Evolutionary conservation across 352 stramenopile genomes (phyloP).

Genomic region (Salisapilia sapeloensis): DNA sequence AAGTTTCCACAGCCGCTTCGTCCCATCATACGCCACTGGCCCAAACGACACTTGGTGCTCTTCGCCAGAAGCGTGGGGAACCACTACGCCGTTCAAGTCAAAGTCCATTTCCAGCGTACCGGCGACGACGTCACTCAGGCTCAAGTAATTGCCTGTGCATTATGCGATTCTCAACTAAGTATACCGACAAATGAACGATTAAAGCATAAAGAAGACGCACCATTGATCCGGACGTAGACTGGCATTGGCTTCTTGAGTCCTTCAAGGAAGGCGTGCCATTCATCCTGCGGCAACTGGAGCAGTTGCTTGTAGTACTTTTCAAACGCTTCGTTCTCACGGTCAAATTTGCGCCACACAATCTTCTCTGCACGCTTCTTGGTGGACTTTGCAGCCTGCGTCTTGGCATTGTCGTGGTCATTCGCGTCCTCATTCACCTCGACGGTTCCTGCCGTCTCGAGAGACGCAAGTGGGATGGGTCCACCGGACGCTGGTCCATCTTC

Average conservation of each 20-base stretch:
- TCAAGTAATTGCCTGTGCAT: constrained; percentile 38
- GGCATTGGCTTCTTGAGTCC: constrained; percentile 57
- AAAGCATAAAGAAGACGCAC: constrained; percentile 4
- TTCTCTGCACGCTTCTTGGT: no score
- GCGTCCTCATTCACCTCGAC: no score
- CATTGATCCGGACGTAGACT: constrained; percentile 80
- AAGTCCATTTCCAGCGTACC: constrained; percentile 59
- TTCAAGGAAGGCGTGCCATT: constrained; percentile 75
- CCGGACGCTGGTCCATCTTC: no score
- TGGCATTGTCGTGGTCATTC: no score
- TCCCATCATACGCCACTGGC: constrained; percentile 44
- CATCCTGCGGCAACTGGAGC: constrained; percentile 31
- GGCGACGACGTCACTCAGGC: constrained; percentile 62
- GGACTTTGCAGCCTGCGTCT: no score
- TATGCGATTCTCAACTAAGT: constrained; percentile 2
- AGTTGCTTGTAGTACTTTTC: constrained; percentile 74
- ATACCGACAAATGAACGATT: no score
- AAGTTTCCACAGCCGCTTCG: constrained; percentile 65
- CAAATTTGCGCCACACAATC: constrained; percentile 80
- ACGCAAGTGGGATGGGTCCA: no score
- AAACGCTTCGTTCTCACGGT: constrained; percentile 64
- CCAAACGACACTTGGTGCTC: constrained; percentile 29
- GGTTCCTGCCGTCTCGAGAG: no score
- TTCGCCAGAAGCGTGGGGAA: constrained; percentile 38
- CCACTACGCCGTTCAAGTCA: constrained; percentile 24